These are phyloP conservation scores for Periglandula ipomoeae DNA, from an alignment of 2,329 filamentous ascomycete species.

Conservation along the genomic window DNA sequence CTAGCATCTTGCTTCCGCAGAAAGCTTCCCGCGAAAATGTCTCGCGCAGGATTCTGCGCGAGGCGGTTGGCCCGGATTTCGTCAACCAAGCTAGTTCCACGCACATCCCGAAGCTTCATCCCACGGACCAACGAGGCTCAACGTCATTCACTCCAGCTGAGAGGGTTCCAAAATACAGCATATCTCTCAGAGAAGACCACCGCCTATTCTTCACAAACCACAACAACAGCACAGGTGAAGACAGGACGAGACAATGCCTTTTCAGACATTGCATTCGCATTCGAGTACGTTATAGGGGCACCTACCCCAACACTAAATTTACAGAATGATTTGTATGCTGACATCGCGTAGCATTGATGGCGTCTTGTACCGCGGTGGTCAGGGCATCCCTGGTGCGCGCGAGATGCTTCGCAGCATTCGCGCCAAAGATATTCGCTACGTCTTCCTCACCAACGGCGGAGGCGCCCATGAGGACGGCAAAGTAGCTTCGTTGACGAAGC, in stretches of 20 bases:
- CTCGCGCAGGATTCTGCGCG: constrained; percentile 1
- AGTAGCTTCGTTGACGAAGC: constrained; percentile 23
- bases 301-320: background rate
- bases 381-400: constrained; percentile 68
- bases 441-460: constrained; percentile 92
- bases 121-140: background rate
- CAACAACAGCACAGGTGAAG: constrained; percentile 7
- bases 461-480: constrained; percentile 61
- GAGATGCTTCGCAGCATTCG: constrained; percentile 67
- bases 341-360: constrained; percentile 61
- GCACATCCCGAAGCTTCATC: background rate
- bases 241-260: constrained; percentile 13
- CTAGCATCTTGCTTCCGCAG: too few species aligned
- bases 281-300: constrained; percentile 20
- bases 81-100: background rate
- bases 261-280: constrained; percentile 28
- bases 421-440: constrained; percentile 72
- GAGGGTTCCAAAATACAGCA: constrained; percentile 1
- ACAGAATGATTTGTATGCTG: background rate
- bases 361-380: constrained; percentile 77
- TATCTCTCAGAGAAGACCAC: background rate
- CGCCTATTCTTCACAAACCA: background rate
- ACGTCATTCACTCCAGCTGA: background rate
- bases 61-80: background rate
- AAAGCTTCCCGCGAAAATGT: constrained; percentile 1